Percentiles rank a stretch among this genome's conserved stretches.
These are phyloP conservation scores for Kodamaea suecica DNA, from an alignment of 1,139 yeast genomes.

Conservation along the genomic window DNA sequence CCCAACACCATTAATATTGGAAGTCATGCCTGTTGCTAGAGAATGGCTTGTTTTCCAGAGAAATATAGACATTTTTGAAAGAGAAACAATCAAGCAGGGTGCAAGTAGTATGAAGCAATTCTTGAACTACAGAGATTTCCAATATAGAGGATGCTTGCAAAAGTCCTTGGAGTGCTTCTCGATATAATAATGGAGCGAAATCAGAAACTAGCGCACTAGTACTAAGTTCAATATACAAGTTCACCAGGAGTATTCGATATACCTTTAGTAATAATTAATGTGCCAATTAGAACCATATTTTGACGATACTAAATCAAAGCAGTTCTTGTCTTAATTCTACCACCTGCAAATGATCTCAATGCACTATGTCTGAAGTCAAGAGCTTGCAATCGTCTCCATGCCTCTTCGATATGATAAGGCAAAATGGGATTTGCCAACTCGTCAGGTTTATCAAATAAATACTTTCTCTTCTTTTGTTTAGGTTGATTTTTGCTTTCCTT, in stretches of 20 bases:
- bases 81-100: slow-evolving; percentile 15
- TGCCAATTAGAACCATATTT: neutral
- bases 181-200: too few species aligned
- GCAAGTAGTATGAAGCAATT: slow-evolving; percentile 27
- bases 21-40: slow-evolving; percentile 34
- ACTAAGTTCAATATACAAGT: too few species aligned
- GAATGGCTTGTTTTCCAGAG: slow-evolving; percentile 36
- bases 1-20: slow-evolving; percentile 19
- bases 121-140: slow-evolving; percentile 39
- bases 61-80: slow-evolving; percentile 26
- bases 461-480: slow-evolving; percentile 40
- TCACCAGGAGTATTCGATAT: too few species aligned
- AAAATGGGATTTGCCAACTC: slow-evolving; percentile 78
- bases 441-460: slow-evolving; percentile 88
- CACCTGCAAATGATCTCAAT: slow-evolving; percentile 74
- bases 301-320: slow-evolving; percentile 31
- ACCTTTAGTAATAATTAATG: too few species aligned
- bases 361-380: slow-evolving; percentile 62
- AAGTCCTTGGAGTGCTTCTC: neutral
- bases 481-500: slow-evolving; percentile 26
- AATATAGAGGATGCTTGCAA: slow-evolving; percentile 12
- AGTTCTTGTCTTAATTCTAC: slow-evolving; percentile 46
- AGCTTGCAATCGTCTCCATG: slow-evolving; percentile 80
- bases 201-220: too few species aligned
- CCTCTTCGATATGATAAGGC: slow-evolving; percentile 86